phyloP scores from a whole-genome alignment of 2,329 filamentous ascomycete genomes.

The Alternaria tenuissima region DNA sequence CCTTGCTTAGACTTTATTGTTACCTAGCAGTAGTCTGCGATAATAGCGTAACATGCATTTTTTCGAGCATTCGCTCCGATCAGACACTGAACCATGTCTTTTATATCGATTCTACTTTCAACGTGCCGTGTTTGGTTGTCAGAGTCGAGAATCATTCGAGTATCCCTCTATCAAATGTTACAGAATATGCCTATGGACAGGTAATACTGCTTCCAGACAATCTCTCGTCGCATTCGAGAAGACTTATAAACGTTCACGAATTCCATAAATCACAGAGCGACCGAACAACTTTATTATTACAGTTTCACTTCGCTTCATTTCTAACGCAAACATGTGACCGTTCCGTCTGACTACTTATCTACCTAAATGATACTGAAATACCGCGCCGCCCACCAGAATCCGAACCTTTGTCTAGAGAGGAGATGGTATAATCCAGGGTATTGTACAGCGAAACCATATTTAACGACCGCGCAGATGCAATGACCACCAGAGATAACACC shows the following conservation, averaged over 20 bases:
- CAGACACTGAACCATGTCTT: background rate
- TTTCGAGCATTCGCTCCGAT: background rate
- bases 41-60: background rate
- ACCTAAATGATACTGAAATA: background rate
- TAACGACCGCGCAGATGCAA: constrained; percentile 12
- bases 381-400: background rate
- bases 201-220: background rate
- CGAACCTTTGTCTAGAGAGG: constrained; percentile 41
- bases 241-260: background rate
- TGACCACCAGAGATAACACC: constrained; percentile 7
- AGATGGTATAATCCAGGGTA: constrained; percentile 50
- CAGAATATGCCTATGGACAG: background rate
- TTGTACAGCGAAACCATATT: constrained; percentile 39
- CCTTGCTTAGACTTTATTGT: background rate
- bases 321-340: background rate
- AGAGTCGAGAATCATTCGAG: background rate
- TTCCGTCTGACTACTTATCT: background rate
- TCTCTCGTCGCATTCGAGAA: background rate
- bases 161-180: background rate
- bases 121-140: background rate
- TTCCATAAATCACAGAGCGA: background rate
- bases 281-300: background rate
- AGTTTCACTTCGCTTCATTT: background rate
- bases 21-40: background rate
- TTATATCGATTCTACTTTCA: background rate